These are phyloP conservation scores for Phaseolus lunatus DNA, from an alignment of 306 rosid genomes.

Conservation along the genomic window DNA sequence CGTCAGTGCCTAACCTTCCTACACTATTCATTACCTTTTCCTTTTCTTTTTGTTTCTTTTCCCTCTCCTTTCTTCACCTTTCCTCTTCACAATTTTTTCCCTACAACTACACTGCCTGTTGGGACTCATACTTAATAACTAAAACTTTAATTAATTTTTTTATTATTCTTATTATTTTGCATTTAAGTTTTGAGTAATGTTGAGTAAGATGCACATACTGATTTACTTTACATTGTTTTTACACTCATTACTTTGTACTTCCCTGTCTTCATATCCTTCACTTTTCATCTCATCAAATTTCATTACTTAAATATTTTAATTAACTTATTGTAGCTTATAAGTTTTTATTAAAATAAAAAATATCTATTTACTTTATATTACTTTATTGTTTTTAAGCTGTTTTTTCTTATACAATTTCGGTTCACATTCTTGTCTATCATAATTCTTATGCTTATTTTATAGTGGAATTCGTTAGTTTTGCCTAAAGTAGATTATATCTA, in stretches of 20 bases:
- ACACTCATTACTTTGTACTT: neutral
- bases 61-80: neutral
- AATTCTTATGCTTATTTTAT: neutral
- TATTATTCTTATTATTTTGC: neutral
- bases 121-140: neutral
- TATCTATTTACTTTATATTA: too few species aligned
- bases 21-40: neutral
- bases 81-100: neutral
- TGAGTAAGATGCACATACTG: neutral
- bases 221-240: neutral
- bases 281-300: neutral
- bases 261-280: neutral
- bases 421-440: neutral
- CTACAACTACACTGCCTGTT: neutral
- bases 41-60: constrained; percentile 30
- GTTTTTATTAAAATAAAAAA: too few species aligned
- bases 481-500: neutral
- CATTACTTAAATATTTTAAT: neutral
- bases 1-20: constrained; percentile 55
- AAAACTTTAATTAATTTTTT: neutral
- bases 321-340: neutral
- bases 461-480: neutral
- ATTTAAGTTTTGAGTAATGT: neutral
- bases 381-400: too few species aligned
- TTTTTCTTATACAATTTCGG: neutral